These are phyloP conservation scores for Colletotrichum orchidophilum DNA, from an alignment of 2,329 filamentous ascomycete species.

Conservation along the genomic window DNA sequence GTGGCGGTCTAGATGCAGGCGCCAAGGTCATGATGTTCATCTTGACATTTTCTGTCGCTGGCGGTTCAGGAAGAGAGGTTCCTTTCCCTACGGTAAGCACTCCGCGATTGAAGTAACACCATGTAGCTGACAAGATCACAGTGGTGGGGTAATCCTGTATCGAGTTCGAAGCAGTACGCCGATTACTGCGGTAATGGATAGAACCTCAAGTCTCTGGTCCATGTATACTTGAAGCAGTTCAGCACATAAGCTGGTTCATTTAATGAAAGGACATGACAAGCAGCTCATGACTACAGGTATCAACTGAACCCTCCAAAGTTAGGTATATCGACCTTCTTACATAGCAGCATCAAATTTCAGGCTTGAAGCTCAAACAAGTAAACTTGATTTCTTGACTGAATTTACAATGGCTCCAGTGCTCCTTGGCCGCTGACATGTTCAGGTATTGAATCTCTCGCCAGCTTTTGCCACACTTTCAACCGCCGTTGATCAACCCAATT, in stretches of 20 bases:
- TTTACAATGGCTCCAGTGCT: not conserved
- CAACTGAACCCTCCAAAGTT: too few species aligned
- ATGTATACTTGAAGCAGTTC: too few species aligned
- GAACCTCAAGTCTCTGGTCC: not conserved
- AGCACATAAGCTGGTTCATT: too few species aligned
- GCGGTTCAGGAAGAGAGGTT: slow-evolving; percentile 33
- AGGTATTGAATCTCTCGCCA: not conserved
- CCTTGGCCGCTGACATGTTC: not conserved
- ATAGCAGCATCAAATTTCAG: not conserved
- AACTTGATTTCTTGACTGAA: not conserved
- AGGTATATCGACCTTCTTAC: too few species aligned
- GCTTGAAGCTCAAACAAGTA: not conserved
- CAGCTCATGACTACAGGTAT: too few species aligned
- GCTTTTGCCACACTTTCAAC: slow-evolving; percentile 6
- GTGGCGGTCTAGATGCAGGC: slow-evolving; percentile 35
- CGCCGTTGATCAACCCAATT: slow-evolving; percentile 47
- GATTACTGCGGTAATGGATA: slow-evolving; percentile 27
- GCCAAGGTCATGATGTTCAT: slow-evolving; percentile 38
- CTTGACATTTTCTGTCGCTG: slow-evolving; percentile 35
- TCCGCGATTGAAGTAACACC: too few species aligned
- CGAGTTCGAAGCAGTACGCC: slow-evolving; percentile 27
- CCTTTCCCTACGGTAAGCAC: slow-evolving; percentile 32
- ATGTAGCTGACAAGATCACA: not conserved
- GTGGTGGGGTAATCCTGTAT: slow-evolving; percentile 26
- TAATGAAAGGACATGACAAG: too few species aligned